phyloP scores from a whole-genome alignment of 192 early-diverging fungal species.

The Lobosporangium transversale region DNA sequence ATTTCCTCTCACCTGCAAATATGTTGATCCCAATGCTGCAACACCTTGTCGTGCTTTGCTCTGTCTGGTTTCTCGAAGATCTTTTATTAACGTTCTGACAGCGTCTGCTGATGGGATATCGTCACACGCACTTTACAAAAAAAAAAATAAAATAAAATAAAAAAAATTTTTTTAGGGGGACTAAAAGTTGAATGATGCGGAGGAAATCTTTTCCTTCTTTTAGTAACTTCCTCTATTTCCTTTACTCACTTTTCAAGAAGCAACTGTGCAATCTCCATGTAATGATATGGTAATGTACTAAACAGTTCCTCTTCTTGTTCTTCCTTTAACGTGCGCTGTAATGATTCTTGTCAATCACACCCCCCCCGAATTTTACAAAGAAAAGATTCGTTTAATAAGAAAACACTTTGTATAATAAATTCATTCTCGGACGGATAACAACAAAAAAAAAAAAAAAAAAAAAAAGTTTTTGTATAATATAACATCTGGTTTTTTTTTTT shows the following conservation, averaged over 20 bases:
- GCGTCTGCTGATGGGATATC: constrained; percentile 81
- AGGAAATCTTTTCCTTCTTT: too few relatives aligned
- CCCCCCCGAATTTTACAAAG: too few relatives aligned
- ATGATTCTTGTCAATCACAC: constrained; percentile 73
- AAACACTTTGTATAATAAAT: too few relatives aligned
- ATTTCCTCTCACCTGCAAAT: constrained; percentile 70
- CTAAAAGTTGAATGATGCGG: too few relatives aligned
- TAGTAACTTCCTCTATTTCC: too few relatives aligned
- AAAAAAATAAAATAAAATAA: background rate
- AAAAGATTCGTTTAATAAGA: too few relatives aligned
- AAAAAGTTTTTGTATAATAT: background rate
- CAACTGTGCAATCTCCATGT: constrained; percentile 84
- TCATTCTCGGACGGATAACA: too few relatives aligned
- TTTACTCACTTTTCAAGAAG: constrained; percentile 78
- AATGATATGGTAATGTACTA: constrained; percentile 78
- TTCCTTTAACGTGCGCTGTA: constrained; percentile 68
- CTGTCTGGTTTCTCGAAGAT: constrained; percentile 84
- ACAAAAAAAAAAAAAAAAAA: background rate
- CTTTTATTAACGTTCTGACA: constrained; percentile 81
- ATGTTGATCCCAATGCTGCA: constrained; percentile 66
- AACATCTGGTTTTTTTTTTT: background rate
- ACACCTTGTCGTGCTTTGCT: constrained; percentile 83
- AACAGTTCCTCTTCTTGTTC: constrained; percentile 75
- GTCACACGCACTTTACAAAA: constrained; percentile 72
- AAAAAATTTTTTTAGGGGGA: too few relatives aligned